phyloP scores from a whole-genome alignment of 2,329 filamentous ascomycete genomes.

The Periconia sp. region DNA sequence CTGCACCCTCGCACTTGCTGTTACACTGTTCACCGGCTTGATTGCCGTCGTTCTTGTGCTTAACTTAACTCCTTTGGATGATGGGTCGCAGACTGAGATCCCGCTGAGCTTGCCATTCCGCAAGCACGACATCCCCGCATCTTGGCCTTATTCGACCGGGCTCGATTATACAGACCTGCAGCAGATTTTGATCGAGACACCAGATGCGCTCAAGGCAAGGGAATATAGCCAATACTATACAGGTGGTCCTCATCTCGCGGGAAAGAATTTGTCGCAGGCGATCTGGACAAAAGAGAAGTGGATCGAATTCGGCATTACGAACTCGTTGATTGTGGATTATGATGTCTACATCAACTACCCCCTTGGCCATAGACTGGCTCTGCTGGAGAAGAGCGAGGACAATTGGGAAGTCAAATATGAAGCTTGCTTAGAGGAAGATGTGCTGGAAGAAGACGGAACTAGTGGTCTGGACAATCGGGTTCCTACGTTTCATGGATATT shows the following conservation, averaged over 20 bases:
- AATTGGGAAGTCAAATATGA: conserved; percentile 73
- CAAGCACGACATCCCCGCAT: conserved; percentile 32
- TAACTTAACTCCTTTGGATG: conserved; percentile 41
- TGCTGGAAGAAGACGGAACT: conserved; percentile 82
- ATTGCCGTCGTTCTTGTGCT: conserved; percentile 47
- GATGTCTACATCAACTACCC: conserved; percentile 61
- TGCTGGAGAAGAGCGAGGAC: conserved; percentile 57
- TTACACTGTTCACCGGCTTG: conserved; percentile 46
- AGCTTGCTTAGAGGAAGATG: conserved; percentile 82
- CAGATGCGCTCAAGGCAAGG: conserved; percentile 57
- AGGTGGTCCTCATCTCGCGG: conserved; percentile 57
- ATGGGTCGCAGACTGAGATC: conserved; percentile 18
- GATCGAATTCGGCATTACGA: conserved; percentile 56
- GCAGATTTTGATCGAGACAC: conserved; percentile 60
- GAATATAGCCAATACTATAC: conserved; percentile 60
- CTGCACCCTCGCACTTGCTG: conserved; percentile 63
- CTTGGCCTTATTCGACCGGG: conserved; percentile 53
- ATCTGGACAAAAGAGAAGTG: conserved; percentile 58
- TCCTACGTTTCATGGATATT: conserved; percentile 94
- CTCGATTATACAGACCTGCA: conserved; percentile 62
- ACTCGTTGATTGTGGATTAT: conserved; percentile 54
- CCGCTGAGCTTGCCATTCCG: conserved; percentile 20
- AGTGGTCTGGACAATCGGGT: conserved; percentile 74
- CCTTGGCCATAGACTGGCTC: conserved; percentile 53
- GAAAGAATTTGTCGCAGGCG: conserved; percentile 59